phyloP scores from a whole-genome alignment of 75 land plant genomes.

The Cryptomeria japonica region DNA sequence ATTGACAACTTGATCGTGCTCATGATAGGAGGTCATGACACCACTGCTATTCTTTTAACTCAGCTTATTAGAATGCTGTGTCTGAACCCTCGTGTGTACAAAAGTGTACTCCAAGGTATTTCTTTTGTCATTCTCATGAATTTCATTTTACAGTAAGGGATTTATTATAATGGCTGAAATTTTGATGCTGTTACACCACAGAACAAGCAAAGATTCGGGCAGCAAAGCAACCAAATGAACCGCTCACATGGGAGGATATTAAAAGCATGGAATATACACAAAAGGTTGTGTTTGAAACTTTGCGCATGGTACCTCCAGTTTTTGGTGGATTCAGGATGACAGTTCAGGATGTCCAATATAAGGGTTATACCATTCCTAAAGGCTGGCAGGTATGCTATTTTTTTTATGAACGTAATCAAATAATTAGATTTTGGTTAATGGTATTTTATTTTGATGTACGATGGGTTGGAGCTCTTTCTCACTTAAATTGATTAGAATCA shows the following conservation, averaged over 20 bases:
- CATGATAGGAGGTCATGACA: background rate
- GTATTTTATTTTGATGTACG: too few relatives aligned
- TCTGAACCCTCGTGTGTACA: background rate
- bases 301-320: slow-evolving; percentile 47
- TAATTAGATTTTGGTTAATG: too few relatives aligned
- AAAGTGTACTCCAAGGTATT: background rate
- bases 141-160: too few relatives aligned
- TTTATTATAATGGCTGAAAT: too few relatives aligned
- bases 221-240: slow-evolving; percentile 20
- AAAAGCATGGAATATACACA: slow-evolving; percentile 55
- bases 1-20: background rate
- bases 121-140: too few relatives aligned
- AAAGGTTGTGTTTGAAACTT: slow-evolving; percentile 39
- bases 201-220: slow-evolving; percentile 39
- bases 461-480: too few relatives aligned
- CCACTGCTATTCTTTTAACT: background rate
- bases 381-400: slow-evolving; percentile 46
- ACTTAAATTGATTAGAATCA: too few relatives aligned
- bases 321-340: slow-evolving; percentile 40
- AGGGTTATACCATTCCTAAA: slow-evolving; percentile 57
- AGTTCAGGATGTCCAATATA: slow-evolving; percentile 40
- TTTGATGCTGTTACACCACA: background rate
- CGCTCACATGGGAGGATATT: slow-evolving; percentile 32
- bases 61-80: background rate
- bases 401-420: too few relatives aligned